These are phyloP conservation scores for Tuctoria greenei DNA, from an alignment of 176 grass and related monocot genomes.

Conservation along the genomic window DNA sequence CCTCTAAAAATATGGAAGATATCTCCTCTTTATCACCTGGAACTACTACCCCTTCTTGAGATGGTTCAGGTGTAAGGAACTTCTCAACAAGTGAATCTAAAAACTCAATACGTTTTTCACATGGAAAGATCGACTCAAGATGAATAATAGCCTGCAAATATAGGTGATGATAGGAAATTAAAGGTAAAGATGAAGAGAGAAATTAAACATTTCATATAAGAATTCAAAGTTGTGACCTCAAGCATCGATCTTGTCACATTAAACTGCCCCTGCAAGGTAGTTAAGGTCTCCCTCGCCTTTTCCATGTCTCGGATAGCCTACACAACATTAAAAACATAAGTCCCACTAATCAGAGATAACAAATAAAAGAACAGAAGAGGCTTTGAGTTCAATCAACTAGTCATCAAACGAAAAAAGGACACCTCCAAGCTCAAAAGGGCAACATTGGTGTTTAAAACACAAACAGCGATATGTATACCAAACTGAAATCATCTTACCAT, in stretches of 20 bases:
- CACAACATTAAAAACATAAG: conserved; percentile 32
- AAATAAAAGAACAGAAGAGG: neutral
- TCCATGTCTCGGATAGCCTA: conserved; percentile 63
- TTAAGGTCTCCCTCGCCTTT: conserved; percentile 72
- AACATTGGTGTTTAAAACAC: too few species aligned
- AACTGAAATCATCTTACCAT: too few species aligned
- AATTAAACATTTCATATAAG: conserved; percentile 1
- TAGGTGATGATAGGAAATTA: neutral
- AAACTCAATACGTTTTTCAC: conserved; percentile 61
- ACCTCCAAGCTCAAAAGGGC: neutral
- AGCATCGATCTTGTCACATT: conserved; percentile 57
- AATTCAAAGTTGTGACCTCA: conserved; percentile 57
- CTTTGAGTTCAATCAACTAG: neutral
- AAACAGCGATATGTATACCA: too few species aligned
- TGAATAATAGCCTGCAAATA: conserved; percentile 74
- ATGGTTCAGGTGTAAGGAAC: conserved; percentile 59
- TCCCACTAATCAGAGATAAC: neutral
- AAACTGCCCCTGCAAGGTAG: conserved; percentile 44
- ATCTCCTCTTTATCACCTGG: conserved; percentile 83
- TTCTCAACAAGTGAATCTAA: conserved; percentile 88
- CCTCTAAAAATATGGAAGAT: conserved; percentile 91
- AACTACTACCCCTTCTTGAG: conserved; percentile 42
- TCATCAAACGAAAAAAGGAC: neutral
- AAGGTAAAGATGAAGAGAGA: neutral
- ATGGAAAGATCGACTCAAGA: conserved; percentile 71